These are phyloP conservation scores for Lanmaoa rubissima DNA, from an alignment of 768 basidiomycete genomes.

Conservation along the genomic window DNA sequence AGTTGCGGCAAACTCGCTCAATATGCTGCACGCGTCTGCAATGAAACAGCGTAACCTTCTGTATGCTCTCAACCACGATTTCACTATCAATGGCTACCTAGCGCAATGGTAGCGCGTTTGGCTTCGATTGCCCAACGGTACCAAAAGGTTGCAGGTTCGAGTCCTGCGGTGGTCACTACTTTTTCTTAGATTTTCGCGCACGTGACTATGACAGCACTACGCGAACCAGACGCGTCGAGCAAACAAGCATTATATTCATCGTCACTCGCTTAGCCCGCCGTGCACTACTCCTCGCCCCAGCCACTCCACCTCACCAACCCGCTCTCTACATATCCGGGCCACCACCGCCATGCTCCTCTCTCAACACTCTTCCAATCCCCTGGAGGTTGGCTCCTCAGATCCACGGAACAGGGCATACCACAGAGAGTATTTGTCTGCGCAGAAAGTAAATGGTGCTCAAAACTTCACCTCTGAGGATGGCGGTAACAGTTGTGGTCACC, in stretches of 20 bases:
- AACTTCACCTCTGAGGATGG: slow-evolving; percentile 53
- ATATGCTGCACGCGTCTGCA: slow-evolving; percentile 4
- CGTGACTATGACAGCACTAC: slow-evolving; percentile 20
- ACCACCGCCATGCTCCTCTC: slow-evolving; percentile 44
- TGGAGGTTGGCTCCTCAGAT: slow-evolving; percentile 66
- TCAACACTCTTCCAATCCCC: slow-evolving; percentile 72
- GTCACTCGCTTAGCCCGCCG: background rate
- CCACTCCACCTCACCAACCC: background rate
- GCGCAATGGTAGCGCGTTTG: slow-evolving; percentile 97
- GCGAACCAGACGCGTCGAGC: slow-evolving; percentile 10
- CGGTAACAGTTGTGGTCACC: slow-evolving; percentile 35
- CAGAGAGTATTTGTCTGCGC: slow-evolving; percentile 37
- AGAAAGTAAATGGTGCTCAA: slow-evolving; percentile 31
- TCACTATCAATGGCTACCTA: slow-evolving; percentile 54
- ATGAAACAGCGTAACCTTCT: background rate
- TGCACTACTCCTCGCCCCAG: background rate
- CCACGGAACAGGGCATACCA: slow-evolving; percentile 47
- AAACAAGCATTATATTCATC: background rate
- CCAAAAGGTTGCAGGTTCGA: slow-evolving; percentile 98
- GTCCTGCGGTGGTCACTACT: slow-evolving; percentile 82
- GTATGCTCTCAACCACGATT: rapidly evolving
- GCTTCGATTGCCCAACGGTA: slow-evolving; percentile 77
- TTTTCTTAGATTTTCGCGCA: slow-evolving; percentile 19
- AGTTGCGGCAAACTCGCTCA: slow-evolving; percentile 22
- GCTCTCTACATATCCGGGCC: too few relatives aligned